Evolutionary conservation across 805 yeast genomes (phyloP).

Genomic region (Saccharomyces mikatae): DNA sequence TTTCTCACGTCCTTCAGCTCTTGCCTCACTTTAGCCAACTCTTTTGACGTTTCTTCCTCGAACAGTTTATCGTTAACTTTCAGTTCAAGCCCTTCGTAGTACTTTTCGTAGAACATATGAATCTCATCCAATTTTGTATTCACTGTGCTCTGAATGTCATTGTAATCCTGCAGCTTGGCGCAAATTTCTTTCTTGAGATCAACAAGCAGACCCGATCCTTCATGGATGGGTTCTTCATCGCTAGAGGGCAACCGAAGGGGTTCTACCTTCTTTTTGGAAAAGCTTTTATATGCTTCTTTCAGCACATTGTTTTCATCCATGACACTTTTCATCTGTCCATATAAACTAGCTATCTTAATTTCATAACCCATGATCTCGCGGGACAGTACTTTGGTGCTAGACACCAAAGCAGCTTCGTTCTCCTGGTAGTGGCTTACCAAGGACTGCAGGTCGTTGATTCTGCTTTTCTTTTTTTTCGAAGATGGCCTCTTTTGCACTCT

Average conservation of each 20-base stretch:
- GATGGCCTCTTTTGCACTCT: neutral
- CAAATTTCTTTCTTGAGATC: neutral
- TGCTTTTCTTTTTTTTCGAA: neutral
- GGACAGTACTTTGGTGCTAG: conserved; percentile 1
- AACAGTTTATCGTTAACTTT: neutral
- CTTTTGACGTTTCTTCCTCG: neutral
- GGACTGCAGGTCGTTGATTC: neutral
- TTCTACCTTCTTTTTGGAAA: neutral
- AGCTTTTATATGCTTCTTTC: neutral
- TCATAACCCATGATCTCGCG: conserved; percentile 8
- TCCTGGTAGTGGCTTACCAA: neutral
- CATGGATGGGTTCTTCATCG: neutral
- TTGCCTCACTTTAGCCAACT: neutral
- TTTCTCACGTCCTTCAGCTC: neutral
- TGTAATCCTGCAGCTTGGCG: neutral
- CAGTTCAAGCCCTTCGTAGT: neutral
- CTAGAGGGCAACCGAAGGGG: neutral
- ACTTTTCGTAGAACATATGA: neutral
- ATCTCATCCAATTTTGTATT: neutral
- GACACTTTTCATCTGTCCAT: conserved; percentile 3
- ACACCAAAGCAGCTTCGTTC: neutral
- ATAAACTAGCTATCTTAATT: conserved; percentile 7
- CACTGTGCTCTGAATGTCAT: neutral
- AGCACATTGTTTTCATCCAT: conserved; percentile 1
- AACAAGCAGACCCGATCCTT: neutral